Percentiles rank a stretch among this genome's conserved stretches.
phyloP scores from a whole-genome alignment of 192 early-diverging fungal species.

The Rhizophlyctis rosea region DNA sequence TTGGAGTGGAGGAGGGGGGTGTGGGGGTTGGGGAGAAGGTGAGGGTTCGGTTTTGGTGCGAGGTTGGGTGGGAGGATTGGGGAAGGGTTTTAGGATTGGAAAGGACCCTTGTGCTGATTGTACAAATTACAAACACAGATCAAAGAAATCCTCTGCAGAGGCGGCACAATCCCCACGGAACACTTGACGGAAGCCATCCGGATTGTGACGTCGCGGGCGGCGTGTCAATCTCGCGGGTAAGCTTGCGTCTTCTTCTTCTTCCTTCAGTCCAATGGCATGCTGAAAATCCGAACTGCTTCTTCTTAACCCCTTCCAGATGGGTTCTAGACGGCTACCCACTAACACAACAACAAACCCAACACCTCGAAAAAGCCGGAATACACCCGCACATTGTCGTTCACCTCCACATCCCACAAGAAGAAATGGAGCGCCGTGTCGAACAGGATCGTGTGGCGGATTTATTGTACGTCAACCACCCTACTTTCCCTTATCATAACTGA shows the following conservation, averaged over 20 bases:
- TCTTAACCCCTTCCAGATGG: too few relatives aligned
- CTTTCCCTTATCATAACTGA: too few relatives aligned
- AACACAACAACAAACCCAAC: conserved; percentile 38
- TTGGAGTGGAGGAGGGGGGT: too few relatives aligned
- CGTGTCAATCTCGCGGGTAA: conserved; percentile 40
- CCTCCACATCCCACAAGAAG: conserved; percentile 27
- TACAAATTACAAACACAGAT: too few relatives aligned
- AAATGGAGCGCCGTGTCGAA: conserved; percentile 14
- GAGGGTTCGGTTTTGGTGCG: too few relatives aligned
- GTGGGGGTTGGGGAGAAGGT: conserved; percentile 25
- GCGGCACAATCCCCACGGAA: conserved; percentile 32
- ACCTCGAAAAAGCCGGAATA: conserved; percentile 40
- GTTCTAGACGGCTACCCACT: conserved; percentile 53
- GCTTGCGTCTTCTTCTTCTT: neutral
- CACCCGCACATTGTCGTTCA: conserved; percentile 44
- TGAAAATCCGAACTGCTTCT: too few relatives aligned
- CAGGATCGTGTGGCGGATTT: conserved; percentile 1
- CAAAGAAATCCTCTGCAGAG: conserved; percentile 25
- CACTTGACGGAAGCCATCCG: conserved; percentile 36
- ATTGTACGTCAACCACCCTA: conserved; percentile 1
- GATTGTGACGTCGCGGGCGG: conserved; percentile 36
- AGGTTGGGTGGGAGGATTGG: too few relatives aligned
- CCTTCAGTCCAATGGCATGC: too few relatives aligned
- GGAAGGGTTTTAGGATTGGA: too few relatives aligned
- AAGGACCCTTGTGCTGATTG: too few relatives aligned